Base-by-base conservation (phyloP, 2,329 filamentous ascomycete genomes). In the Drechslerella coelobrocha region DNA sequence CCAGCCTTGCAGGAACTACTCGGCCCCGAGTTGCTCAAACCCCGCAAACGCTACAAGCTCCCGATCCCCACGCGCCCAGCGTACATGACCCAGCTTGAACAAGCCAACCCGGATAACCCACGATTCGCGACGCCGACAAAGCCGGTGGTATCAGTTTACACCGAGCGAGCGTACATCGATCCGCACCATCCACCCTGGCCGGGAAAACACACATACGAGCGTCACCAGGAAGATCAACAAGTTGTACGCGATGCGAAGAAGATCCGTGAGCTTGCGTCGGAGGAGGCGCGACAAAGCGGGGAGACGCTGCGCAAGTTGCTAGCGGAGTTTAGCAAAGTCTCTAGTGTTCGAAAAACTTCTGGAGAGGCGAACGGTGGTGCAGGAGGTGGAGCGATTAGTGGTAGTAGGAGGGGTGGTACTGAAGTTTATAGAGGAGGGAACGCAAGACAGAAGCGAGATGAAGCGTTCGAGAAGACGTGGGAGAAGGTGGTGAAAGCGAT, bases 281-380 rank as follows among this genome's bases (percentile, higher is more conserved):
- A 88, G 75, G 87, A 89, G 76, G 86, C 86, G 12, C 82, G 87
- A 48, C 78, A 86, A 68, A 87, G 86, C 6, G 87, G 89, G 76
- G 84, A 88, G 75, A 86, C 86, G 19, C 77, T 89, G 72, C 80
- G 86, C 52, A 87, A 85, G 54, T 39, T 76, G 75, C 79, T 89
- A 76, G 81, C 83, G 2, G 83, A 72, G 45, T 66, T 72, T 26
- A 72, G 68, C 31, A 72, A 66, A 17, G 66, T 53, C 14, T 71
- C 66, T 0, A 63, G 59, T 1, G 66, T 57, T 17, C 53, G 41
- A 2, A 60, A 60, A 34, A 53, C 57, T n/a, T 26, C 29, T 4
- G 59, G 66, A 6, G 65, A 62, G 9, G 41, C n/a, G 12, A 62
- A 50, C 26, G 59, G 66, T 27, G 54, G 53, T 9, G 26, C 43